These are phyloP conservation scores for Xylariomycetidae sp. DNA, from an alignment of 2,329 filamentous ascomycete species.

Conservation along the genomic window DNA sequence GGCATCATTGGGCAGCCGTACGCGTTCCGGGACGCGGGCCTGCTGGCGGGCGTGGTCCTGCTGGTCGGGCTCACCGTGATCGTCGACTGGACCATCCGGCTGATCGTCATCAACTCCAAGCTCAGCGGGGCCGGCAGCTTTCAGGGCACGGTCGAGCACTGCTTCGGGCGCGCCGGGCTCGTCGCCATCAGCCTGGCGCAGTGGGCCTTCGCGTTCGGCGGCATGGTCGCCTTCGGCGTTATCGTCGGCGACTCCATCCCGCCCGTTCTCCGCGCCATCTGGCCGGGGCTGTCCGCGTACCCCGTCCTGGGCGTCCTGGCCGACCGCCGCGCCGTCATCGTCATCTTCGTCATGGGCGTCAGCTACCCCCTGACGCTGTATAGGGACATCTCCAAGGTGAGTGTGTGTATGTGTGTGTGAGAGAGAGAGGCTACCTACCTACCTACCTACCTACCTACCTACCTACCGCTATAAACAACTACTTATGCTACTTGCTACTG, in stretches of 20 bases:
- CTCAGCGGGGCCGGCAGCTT: slow-evolving; percentile 90
- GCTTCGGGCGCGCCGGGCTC: slow-evolving; percentile 82
- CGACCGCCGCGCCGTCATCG: slow-evolving; percentile 77
- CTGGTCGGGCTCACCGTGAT: slow-evolving; percentile 75
- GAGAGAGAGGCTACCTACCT: too few species aligned
- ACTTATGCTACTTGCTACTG: too few species aligned
- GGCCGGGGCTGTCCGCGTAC: slow-evolving; percentile 67
- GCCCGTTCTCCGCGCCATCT: slow-evolving; percentile 77
- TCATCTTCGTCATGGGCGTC: slow-evolving; percentile 78
- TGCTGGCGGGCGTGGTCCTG: slow-evolving; percentile 73
- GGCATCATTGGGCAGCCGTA: slow-evolving; percentile 85
- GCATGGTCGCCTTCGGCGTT: slow-evolving; percentile 97
- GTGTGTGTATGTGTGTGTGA: too few species aligned
- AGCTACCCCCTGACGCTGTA: slow-evolving; percentile 92
- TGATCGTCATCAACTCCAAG: slow-evolving; percentile 98
- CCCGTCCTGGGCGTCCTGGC: slow-evolving; percentile 79
- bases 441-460: too few species aligned
- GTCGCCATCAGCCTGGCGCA: slow-evolving; percentile 87
- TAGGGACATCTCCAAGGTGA: slow-evolving; percentile 91
- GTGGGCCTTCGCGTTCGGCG: slow-evolving; percentile 97
- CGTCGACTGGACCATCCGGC: slow-evolving; percentile 94
- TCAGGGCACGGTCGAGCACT: slow-evolving; percentile 92
- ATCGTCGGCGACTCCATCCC: slow-evolving; percentile 97
- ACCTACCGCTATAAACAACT: too few species aligned
- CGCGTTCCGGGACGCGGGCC: slow-evolving; percentile 87